Base-by-base conservation (phyloP, 2,329 filamentous ascomycete genomes). In the Exophiala aquamarina region DNA sequence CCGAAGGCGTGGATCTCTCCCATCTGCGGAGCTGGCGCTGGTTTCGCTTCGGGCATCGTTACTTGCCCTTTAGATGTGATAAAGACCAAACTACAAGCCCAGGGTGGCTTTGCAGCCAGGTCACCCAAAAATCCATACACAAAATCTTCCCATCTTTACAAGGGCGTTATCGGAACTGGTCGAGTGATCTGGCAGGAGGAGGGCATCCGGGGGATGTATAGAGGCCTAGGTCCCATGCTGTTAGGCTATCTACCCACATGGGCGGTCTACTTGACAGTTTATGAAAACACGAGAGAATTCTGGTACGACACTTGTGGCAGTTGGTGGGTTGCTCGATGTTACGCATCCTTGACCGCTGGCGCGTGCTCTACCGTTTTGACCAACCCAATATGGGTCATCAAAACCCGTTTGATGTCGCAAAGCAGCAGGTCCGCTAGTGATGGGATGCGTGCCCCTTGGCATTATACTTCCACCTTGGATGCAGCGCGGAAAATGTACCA, bases 351-450 rank as follows among this genome's bases (percentile, higher is more conserved):
- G 51, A 80, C 90, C 47, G 93, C 92, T 18, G 93, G 93, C 43
- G 90, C 84, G 52, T 95, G 87, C 71, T 96, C 91, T 58, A 98
- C 93, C 3, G 78, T 97, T 54, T 87, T 86, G 54, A 98, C 93
- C 18, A 98, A 97, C 67, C 93, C 93, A 1, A 98, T 98, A 52
- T 98, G 93, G 93, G 93, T 98, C 29, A 95, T 98, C 73, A 98
- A 98, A 71, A 98, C 93, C 39, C 81, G 93, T 58, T 80, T 98
- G 59, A 97, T 97, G 93, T 95, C 93, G 29, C 93, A 97, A 72
- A 83, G 80, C 56, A 67, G 74, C 29, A 75, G 72, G 52, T 73
- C 78, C 55, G 76, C 70, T 23, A 74, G 70, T 62, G 64, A 77
- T 66, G 63, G 73, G 67, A 64, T 69, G 63, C 66, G 73, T 69